Evolutionary conservation across 2,329 filamentous ascomycete species (phyloP), one percentile per base, ranked within the genome.

Genomic region (Hypomyces perniciosus): DNA sequence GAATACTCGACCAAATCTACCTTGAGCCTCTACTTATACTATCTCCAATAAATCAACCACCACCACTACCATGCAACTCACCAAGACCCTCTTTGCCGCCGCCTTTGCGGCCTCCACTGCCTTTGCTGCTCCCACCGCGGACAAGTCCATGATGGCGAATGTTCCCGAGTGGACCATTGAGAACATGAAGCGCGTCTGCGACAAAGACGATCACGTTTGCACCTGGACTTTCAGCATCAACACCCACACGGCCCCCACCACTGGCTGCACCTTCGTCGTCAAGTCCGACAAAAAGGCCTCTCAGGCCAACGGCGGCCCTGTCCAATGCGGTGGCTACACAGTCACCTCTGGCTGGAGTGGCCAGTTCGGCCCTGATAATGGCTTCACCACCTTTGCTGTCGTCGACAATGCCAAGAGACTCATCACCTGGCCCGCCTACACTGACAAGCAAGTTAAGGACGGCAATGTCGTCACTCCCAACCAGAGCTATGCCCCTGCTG

Each of bases 321-420:
- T 62, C 52, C 67, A 56, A 45, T 81, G 76, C 67, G 78, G 77
- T 37, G 60, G 59, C 52, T 81, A 70, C 69, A 75, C 70, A 55
- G 58, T 81, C 60, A 76, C 74, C 46, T 73, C 73, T 2, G 74
- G 75, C 67, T 81, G 78, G 78, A 77, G 72, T 62, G 77, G 71
- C 61, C 72, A 79, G 59, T 81, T 81, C 56, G 79, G 77, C 45
- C 51, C 65, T 9, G 72, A 63, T 54, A 67, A 74, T 28, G 78
- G 76, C 56, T 81, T 80, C 69, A 80, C 77, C 27, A 78, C 74
- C 26, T 65, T 81, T 29, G 68, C 73, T 20, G 72, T 81, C 48
- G 70, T 73, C 43, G 67, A 78, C 64, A 65, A 68, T 55, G 55
- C 57, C 46, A 62, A 68, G 57, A 65, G 64, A 44, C 65, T 70